Base-by-base conservation (phyloP, 305 asterid genomes). In the Salvia sclarea region DNA sequence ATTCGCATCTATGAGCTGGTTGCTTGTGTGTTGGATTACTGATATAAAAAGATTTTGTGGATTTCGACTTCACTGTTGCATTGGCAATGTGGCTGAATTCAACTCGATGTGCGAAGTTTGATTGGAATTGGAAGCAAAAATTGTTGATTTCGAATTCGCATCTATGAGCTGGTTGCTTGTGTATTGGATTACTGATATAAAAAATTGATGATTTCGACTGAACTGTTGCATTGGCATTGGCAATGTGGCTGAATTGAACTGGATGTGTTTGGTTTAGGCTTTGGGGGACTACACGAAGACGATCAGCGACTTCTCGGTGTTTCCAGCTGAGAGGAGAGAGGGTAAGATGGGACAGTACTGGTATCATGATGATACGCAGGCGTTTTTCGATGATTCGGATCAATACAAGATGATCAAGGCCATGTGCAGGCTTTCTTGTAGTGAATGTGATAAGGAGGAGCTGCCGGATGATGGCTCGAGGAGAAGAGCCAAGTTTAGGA, bases 341-440 rank as follows among this genome's bases (percentile, higher is more conserved):
- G 99, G 99, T 17, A 85, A 81, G 63, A 81, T 74, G 13, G 98
- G 90, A 2, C 74, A 82, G 33, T 91, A 82, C 70, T 94, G 98
- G 97, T 94, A 82, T 73, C 98, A 94, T 76, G 99, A 89, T 69
- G 97, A 83, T 73, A 85, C 97, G 0, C 99, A 88, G 81, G 88
- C 95, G 4, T 86, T 86, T 47, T 95, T 92, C 70, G 99, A 95
- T 77, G 99, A 95, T 76, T 74, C 53, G 30, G 98, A 89, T 76
- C 99, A 95, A 61, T 95, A 92, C 76, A 92, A 90, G 85, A 92
- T 92, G 99, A 81, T 92, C 80, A 85, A 83, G 85, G 97, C 96
- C 43, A 95, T 88, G 97, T 95, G 99, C 85, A 89, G 89, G 85
- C 98, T 95, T 54, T 89, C 99, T 37, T 95, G 99, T 78, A 82